These are phyloP conservation scores for Westerdykella sp. DNA, from an alignment of 2,329 filamentous ascomycete species.

Conservation along the genomic window DNA sequence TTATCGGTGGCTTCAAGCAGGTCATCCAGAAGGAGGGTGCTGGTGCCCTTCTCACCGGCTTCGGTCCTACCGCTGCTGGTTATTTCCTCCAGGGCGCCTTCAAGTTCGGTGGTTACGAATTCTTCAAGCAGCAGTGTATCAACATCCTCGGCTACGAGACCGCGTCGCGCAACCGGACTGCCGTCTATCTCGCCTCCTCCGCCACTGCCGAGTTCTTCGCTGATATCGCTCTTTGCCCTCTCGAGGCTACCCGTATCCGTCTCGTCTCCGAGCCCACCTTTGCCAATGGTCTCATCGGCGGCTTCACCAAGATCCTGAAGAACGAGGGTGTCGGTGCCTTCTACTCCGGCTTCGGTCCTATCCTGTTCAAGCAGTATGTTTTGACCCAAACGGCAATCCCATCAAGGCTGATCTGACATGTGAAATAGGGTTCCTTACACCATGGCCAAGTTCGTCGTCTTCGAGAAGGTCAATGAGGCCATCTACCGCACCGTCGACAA, in stretches of 20 bases:
- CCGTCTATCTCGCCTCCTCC: constrained; percentile 68
- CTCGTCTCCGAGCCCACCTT: constrained; percentile 84
- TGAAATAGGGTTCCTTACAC: constrained; percentile 72
- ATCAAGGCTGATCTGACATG: neutral
- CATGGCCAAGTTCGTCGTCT: constrained; percentile 93
- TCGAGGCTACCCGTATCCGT: constrained; percentile 90
- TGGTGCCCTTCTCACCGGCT: constrained; percentile 77
- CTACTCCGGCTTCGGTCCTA: constrained; percentile 77
- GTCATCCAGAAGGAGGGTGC: constrained; percentile 76
- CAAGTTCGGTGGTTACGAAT: constrained; percentile 93
- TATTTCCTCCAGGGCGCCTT: constrained; percentile 93
- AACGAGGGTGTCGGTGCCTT: constrained; percentile 78
- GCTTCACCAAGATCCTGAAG: constrained; percentile 77
- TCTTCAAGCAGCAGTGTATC: constrained; percentile 92
- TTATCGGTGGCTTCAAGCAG: constrained; percentile 81
- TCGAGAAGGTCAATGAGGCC: constrained; percentile 77
- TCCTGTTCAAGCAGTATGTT: constrained; percentile 41
- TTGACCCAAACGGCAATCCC: neutral
- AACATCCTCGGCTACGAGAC: constrained; percentile 63
- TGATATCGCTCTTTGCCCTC: constrained; percentile 80
- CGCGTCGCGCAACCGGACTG: constrained; percentile 71
- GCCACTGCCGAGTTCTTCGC: constrained; percentile 60
- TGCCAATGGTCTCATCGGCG: constrained; percentile 70
- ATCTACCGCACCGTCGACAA: constrained; percentile 67
- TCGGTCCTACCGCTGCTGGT: constrained; percentile 77